Conservation (phyloP, 306 rosid species). For the Glycine latifolia region DNA sequence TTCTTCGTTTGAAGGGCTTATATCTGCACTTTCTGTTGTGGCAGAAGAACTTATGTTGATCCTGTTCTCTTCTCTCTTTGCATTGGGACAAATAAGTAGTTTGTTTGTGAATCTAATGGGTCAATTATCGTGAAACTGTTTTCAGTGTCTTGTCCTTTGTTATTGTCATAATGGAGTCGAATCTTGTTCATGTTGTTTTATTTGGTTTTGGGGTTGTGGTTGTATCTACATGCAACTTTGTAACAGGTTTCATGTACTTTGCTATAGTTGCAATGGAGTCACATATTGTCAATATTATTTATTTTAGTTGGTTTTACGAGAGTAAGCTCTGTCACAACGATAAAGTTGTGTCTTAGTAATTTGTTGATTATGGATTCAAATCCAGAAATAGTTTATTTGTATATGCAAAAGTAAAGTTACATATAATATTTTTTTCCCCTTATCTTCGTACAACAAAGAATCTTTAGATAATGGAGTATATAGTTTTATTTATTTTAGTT, state of each 20-base stretch:
- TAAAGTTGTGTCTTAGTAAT: too few species aligned
- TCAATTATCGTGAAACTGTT: neutral
- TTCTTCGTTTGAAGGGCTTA: conserved; percentile 57
- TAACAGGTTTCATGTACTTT: neutral
- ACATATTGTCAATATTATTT: too few species aligned
- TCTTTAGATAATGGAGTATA: too few species aligned
- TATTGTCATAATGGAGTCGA: neutral
- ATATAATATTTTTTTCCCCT: too few species aligned
- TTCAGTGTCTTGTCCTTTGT: neutral
- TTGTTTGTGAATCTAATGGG: conserved; percentile 76
- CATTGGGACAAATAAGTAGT: conserved; percentile 47
- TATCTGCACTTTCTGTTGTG: neutral
- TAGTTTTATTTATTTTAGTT: too few species aligned
- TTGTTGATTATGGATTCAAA: too few species aligned
- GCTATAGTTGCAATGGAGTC: too few species aligned
- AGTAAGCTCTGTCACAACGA: too few species aligned
- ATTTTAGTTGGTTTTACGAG: too few species aligned
- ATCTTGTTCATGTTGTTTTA: neutral
- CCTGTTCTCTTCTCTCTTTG: neutral
- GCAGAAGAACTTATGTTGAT: neutral
- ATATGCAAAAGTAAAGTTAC: too few species aligned
- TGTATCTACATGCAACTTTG: neutral
- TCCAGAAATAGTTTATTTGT: too few species aligned
- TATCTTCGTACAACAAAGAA: too few species aligned
- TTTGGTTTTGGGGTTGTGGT: neutral